Conservation (phyloP, 2,329 filamentous ascomycete species). For the Meredithiella fracta region DNA sequence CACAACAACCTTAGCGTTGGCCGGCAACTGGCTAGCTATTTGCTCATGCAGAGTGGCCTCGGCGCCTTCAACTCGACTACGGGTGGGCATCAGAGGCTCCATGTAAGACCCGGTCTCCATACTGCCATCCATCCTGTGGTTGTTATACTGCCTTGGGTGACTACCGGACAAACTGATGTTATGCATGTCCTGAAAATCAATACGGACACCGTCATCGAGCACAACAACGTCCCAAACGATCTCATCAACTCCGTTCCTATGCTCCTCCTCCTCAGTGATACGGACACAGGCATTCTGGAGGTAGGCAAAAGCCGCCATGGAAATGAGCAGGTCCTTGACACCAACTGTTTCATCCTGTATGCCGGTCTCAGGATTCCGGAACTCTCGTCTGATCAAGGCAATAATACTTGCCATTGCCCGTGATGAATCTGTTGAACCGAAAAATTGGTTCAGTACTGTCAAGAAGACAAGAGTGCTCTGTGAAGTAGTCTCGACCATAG, state of each 20-base stretch:
- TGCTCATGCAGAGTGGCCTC: constrained; percentile 31
- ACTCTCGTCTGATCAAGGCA: constrained; percentile 45
- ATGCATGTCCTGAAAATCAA: constrained; percentile 30
- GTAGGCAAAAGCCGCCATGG: constrained; percentile 43
- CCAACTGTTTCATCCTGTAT: constrained; percentile 42
- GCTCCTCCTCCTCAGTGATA: constrained; percentile 32
- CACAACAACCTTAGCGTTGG: constrained; percentile 42
- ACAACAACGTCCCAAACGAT: constrained; percentile 52
- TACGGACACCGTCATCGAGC: constrained; percentile 38
- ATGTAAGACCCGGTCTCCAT: background rate
- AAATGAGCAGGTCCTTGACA: constrained; percentile 43
- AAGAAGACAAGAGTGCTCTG: constrained; percentile 42
- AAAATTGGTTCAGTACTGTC: constrained; percentile 43
- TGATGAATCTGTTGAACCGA: constrained; percentile 54
- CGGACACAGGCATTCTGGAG: constrained; percentile 41
- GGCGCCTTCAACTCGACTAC: constrained; percentile 15
- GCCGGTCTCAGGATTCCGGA: constrained; percentile 45
- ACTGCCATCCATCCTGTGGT: background rate
- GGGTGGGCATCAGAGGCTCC: constrained; percentile 7
- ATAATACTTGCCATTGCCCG: constrained; percentile 51
- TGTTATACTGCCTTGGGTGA: constrained; percentile 15
- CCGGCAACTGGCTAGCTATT: constrained; percentile 37
- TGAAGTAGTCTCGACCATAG: constrained; percentile 36
- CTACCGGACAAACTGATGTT: constrained; percentile 23
- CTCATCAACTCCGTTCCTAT: constrained; percentile 34